phyloP scores from a whole-genome alignment of 169 alveolate species.

The Plasmodium berghei region DNA sequence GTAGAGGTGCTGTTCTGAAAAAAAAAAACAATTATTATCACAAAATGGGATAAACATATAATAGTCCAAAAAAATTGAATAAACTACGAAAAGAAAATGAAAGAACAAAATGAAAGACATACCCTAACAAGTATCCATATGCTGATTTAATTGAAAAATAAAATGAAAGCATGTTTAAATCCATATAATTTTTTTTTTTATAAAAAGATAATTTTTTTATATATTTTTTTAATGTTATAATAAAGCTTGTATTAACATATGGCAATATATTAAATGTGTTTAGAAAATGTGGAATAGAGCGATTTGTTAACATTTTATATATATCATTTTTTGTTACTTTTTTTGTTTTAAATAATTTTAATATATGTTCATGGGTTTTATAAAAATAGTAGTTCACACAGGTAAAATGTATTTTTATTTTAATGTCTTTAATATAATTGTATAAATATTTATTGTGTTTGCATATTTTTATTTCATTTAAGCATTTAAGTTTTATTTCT shows the following conservation, averaged over 20 bases:
- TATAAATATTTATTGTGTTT: conserved; percentile 16
- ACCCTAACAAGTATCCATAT: conserved; percentile 21
- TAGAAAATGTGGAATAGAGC: conserved; percentile 9
- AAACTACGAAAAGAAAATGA: background rate
- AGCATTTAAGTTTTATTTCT: conserved; percentile 5
- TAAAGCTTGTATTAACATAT: conserved; percentile 1
- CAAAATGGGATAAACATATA: background rate
- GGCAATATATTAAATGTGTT: conserved; percentile 3
- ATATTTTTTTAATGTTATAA: conserved; percentile 2
- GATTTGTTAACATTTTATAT: background rate
- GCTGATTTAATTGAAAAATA: background rate
- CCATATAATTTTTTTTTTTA: background rate
- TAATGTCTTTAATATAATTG: conserved; percentile 33
- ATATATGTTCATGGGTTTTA: conserved; percentile 1
- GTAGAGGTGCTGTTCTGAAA: background rate
- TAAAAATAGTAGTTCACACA: conserved; percentile 20
- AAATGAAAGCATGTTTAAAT: conserved; percentile 8
- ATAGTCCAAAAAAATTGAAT: background rate
- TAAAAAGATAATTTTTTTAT: background rate
- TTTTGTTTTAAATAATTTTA: background rate
- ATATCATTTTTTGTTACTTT: conserved; percentile 24
- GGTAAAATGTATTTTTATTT: conserved; percentile 16
- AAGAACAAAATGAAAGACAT: background rate
- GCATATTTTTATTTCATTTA: conserved; percentile 17
- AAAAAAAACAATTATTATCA: background rate